Evolutionary conservation across 2,329 filamentous ascomycete genomes (phyloP).

Genomic region (Sporothrix brasiliensis): DNA sequence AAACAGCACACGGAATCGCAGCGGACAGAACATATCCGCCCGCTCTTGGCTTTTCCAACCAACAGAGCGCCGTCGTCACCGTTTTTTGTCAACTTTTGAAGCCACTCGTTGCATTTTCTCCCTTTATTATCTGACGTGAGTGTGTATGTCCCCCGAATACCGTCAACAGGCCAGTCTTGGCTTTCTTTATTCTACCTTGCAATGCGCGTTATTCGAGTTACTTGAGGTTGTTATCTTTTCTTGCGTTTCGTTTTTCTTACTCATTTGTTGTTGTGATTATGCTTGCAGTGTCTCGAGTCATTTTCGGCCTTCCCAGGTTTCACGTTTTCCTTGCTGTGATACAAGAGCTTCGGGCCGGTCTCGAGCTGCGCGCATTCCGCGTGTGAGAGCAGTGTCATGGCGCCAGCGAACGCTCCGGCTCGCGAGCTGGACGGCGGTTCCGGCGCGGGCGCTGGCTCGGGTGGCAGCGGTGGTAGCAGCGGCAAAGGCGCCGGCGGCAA

Average conservation of each 20-base stretch:
- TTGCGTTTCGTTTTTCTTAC: constrained; percentile 13
- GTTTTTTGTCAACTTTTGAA: constrained; percentile 2
- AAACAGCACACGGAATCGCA: not conserved
- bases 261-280: not conserved
- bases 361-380: constrained; percentile 12
- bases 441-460: constrained; percentile 25
- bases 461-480: constrained; percentile 14
- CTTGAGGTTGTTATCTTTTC: not conserved
- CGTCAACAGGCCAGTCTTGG: not conserved
- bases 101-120: constrained; percentile 1
- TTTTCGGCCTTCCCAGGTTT: not conserved
- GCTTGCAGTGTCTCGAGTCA: constrained; percentile 14
- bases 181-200: not conserved
- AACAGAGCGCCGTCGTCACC: not conserved
- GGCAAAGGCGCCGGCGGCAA: constrained; percentile 27
- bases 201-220: not conserved
- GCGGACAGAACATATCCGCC: not conserved
- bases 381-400: constrained; percentile 30
- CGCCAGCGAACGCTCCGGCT: constrained; percentile 31
- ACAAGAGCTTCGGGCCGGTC: not conserved
- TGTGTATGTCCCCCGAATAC: not conserved
- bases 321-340: not conserved
- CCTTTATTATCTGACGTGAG: not conserved
- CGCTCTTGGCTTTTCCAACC: constrained; percentile 7
- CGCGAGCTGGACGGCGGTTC: constrained; percentile 31